phyloP scores from a whole-genome alignment of 192 early-diverging fungal genomes.

The Coemansia sp. region DNA sequence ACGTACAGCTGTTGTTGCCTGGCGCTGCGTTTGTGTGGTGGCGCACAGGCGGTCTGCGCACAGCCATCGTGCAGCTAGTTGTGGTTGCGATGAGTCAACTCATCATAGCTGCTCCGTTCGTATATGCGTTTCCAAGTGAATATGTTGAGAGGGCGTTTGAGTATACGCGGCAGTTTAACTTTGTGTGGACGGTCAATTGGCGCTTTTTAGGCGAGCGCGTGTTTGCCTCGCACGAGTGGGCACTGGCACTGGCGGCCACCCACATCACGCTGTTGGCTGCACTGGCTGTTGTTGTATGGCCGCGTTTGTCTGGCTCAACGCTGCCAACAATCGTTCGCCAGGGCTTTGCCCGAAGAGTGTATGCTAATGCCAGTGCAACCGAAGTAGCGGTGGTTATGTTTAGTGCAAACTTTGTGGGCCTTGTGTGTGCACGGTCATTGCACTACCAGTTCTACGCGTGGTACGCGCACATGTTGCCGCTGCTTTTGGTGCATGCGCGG shows the following conservation, averaged over 20 bases:
- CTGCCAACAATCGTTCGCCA: constrained; percentile 9
- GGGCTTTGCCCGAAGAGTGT: constrained; percentile 5
- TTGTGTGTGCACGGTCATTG: constrained; percentile 81
- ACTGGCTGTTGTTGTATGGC: constrained; percentile 63
- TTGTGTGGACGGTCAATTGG: constrained; percentile 97
- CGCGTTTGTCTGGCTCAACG: constrained; percentile 19
- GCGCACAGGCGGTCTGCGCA: constrained; percentile 20
- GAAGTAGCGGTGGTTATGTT: constrained; percentile 61
- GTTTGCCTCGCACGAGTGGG: constrained; percentile 66
- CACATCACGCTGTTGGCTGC: constrained; percentile 64
- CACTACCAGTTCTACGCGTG: constrained; percentile 98
- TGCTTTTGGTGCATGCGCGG: constrained; percentile 60
- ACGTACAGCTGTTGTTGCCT: constrained; percentile 86
- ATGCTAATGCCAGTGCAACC: background rate
- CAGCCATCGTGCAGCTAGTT: constrained; percentile 9
- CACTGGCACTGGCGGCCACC: constrained; percentile 56
- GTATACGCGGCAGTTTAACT: constrained; percentile 79
- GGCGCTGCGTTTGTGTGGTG: constrained; percentile 67
- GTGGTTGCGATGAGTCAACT: constrained; percentile 42
- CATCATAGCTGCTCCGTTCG: constrained; percentile 64
- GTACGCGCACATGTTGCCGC: constrained; percentile 87
- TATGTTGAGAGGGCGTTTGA: constrained; percentile 86
- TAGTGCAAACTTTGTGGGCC: constrained; percentile 85
- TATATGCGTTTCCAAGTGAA: constrained; percentile 53
- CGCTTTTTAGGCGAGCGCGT: constrained; percentile 68